phyloP scores from a whole-genome alignment of 139 green algal genomes.

The Coccomyxa sp. region DNA sequence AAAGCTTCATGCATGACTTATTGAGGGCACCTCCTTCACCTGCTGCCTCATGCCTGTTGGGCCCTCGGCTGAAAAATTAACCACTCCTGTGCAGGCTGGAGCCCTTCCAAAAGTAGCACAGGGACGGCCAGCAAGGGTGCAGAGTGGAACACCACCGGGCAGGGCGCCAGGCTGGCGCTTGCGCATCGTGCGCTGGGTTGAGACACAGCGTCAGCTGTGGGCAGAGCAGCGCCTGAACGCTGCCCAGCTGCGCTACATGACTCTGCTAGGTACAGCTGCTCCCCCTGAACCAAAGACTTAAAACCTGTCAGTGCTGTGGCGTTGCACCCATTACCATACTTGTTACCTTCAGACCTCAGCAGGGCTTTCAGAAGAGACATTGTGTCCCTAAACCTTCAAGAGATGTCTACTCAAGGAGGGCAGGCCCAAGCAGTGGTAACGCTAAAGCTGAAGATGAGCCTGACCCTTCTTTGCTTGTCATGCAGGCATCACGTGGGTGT shows the following conservation, averaged over 20 bases:
- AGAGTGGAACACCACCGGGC: neutral
- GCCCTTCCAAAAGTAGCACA: too few species aligned
- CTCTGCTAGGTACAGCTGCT: slow-evolving; percentile 41
- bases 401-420: too few species aligned
- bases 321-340: too few species aligned
- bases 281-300: neutral
- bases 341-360: too few species aligned
- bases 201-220: slow-evolving; percentile 41
- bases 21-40: slow-evolving; percentile 31
- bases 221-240: slow-evolving; percentile 26
- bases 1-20: neutral
- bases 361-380: too few species aligned
- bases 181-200: slow-evolving; percentile 38
- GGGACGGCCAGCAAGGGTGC: too few species aligned
- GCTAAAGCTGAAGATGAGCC: too few species aligned
- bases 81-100: neutral
- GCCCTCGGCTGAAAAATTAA: slow-evolving; percentile 8
- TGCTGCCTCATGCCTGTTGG: slow-evolving; percentile 22
- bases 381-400: too few species aligned
- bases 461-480: neutral
- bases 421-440: too few species aligned
- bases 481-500: slow-evolving; percentile 39
- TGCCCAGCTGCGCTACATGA: slow-evolving; percentile 44
- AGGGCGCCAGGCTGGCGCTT: slow-evolving; percentile 7
- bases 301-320: neutral